Conservation (phyloP, 192 early-diverging fungal species). For the Backusella liffmaniae region DNA sequence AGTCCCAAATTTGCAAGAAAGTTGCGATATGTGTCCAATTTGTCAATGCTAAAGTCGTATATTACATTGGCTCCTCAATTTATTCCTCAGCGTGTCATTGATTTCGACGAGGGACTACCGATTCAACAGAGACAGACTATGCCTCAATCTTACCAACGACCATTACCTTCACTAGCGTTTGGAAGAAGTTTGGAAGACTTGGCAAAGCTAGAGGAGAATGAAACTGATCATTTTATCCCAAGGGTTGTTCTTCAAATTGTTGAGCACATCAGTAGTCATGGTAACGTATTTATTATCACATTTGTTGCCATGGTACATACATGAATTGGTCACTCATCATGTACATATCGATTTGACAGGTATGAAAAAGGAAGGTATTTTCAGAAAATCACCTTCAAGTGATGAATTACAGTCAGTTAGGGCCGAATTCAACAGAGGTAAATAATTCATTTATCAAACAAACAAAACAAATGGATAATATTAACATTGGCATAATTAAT, state of each 20-base stretch:
- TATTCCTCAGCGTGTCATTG: constrained; percentile 67
- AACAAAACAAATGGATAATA: not conserved
- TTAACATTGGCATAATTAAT: not conserved
- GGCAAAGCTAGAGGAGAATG: not conserved
- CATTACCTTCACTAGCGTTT: constrained; percentile 50
- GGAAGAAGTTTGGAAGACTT: constrained; percentile 71
- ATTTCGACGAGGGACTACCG: constrained; percentile 40
- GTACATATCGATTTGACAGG: constrained; percentile 36
- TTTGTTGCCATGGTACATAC: not conserved
- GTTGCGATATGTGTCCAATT: constrained; percentile 73
- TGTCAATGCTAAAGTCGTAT: constrained; percentile 60
- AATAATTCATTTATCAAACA: not conserved
- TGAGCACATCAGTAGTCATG: constrained; percentile 63
- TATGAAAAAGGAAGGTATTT: constrained; percentile 78
- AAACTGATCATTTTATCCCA: constrained; percentile 60
- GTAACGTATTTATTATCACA: constrained; percentile 26
- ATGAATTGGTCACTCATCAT: not conserved
- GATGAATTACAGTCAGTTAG: constrained; percentile 65
- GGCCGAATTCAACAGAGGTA: constrained; percentile 54
- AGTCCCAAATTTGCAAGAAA: constrained; percentile 92
- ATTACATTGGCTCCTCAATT: constrained; percentile 76
- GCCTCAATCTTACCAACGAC: not conserved
- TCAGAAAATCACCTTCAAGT: constrained; percentile 80
- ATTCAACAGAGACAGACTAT: not conserved
- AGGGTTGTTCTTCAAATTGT: constrained; percentile 72